These are phyloP conservation scores for Mikania micrantha DNA, from an alignment of 129 eudicot species.

Conservation along the genomic window DNA sequence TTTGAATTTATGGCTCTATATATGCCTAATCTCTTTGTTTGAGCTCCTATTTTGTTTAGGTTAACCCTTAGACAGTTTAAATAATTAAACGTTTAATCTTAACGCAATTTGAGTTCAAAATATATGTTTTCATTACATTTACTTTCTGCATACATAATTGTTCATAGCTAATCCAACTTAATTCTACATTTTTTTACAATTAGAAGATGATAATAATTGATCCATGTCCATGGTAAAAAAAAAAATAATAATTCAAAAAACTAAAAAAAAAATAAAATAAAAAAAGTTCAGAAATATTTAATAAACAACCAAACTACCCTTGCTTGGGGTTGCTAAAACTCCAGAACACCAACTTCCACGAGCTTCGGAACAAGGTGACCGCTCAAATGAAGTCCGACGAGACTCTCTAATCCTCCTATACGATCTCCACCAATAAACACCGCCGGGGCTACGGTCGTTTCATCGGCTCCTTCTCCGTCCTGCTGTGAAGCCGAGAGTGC, in stretches of 20 bases:
- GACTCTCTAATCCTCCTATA: slow-evolving; percentile 76
- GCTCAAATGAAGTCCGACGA: slow-evolving; percentile 71
- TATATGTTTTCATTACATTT: background rate
- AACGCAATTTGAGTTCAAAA: too few species aligned
- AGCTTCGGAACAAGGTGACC: slow-evolving; percentile 75
- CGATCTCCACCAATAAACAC: slow-evolving; percentile 74
- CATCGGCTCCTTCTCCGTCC: slow-evolving; percentile 10
- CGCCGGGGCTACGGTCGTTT: slow-evolving; percentile 46
- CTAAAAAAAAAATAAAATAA: background rate
- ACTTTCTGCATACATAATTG: slow-evolving; percentile 16
- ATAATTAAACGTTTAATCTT: too few species aligned
- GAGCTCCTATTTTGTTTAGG: too few species aligned
- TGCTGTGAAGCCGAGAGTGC: slow-evolving; percentile 32
- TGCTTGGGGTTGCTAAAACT: slow-evolving; percentile 1
- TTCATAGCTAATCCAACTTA: slow-evolving; percentile 12
- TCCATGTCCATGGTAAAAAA: background rate
- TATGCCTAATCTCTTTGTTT: too few species aligned
- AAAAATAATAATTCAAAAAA: background rate
- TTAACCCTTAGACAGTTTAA: too few species aligned
- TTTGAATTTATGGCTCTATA: too few species aligned
- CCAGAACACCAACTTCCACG: slow-evolving; percentile 63
- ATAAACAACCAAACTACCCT: slow-evolving; percentile 15
- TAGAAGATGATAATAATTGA: background rate
- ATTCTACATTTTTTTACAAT: slow-evolving; percentile 25
- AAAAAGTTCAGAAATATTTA: background rate